Evolutionary conservation across 306 rosid genomes (phyloP).

Genomic region (Cucumis cinereus): DNA sequence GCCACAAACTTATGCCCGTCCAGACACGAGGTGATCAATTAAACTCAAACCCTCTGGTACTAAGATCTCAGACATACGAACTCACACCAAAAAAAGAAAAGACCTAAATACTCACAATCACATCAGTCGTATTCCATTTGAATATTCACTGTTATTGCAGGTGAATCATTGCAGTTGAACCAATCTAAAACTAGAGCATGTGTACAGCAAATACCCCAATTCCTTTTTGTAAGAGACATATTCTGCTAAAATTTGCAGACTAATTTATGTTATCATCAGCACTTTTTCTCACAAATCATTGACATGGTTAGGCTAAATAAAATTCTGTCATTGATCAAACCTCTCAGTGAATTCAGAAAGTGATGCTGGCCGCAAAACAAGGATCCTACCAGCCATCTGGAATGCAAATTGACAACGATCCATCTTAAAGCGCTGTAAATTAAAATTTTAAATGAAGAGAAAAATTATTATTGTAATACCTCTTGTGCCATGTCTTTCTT

Average conservation of each 20-base stretch:
- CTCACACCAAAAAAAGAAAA: not conserved
- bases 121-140: not conserved
- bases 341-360: slow-evolving; percentile 76
- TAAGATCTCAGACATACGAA: not conserved
- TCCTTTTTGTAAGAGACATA: not conserved
- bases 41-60: not conserved
- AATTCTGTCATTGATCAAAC: slow-evolving; percentile 17
- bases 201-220: not conserved
- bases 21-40: not conserved
- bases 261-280: not conserved
- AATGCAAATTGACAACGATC: slow-evolving; percentile 10
- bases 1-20: not conserved
- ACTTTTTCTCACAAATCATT: not conserved
- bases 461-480: slow-evolving; percentile 27
- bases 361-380: slow-evolving; percentile 64
- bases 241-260: not conserved
- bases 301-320: not conserved
- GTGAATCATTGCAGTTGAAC: not conserved
- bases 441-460: not conserved
- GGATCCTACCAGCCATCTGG: slow-evolving; percentile 89
- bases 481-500: slow-evolving; percentile 74
- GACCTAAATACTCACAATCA: not conserved
- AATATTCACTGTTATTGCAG: not conserved
- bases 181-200: not conserved
- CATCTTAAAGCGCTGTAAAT: not conserved